phyloP scores from a whole-genome alignment of 495 filamentous ascomycete species.

The Penicillium samsonianum region DNA sequence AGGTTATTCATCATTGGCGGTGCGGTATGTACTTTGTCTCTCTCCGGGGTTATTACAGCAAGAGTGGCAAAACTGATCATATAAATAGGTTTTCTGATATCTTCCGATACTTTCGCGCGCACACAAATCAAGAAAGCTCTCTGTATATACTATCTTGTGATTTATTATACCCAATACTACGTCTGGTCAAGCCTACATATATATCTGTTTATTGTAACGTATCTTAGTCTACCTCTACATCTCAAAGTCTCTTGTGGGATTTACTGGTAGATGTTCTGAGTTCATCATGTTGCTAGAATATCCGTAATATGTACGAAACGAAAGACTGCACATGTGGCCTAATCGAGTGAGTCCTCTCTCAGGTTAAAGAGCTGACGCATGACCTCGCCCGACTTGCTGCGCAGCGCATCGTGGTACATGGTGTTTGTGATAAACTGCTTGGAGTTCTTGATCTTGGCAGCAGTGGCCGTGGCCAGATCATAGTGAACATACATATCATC shows the following conservation, averaged over 20 bases:
- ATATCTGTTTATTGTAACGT: background rate
- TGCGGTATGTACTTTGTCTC: constrained; percentile 56
- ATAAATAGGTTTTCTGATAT: constrained; percentile 28
- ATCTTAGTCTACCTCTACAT: background rate
- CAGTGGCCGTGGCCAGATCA: constrained; percentile 70
- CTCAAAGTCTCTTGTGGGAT: background rate
- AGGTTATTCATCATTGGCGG: constrained; percentile 93
- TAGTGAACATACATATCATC: constrained; percentile 97
- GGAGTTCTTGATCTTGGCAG: constrained; percentile 69
- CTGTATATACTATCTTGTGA: constrained; percentile 9
- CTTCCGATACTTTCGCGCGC: background rate
- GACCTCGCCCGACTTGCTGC: constrained; percentile 71
- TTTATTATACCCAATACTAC: constrained; percentile 16
- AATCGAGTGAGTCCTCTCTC: constrained; percentile 73
- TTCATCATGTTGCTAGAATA: background rate
- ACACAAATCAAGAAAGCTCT: constrained; percentile 1
- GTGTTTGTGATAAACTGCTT: constrained; percentile 83
- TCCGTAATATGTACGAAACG: background rate
- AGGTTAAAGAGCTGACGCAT: constrained; percentile 69
- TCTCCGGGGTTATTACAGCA: background rate
- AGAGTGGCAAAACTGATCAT: constrained; percentile 4
- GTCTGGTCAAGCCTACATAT: background rate
- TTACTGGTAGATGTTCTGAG: background rate
- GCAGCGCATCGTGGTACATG: constrained; percentile 82
- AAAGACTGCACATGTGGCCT: constrained; percentile 10